These are phyloP conservation scores for Pelargonium fulgidum DNA, from an alignment of 441 rosid species.

Conservation along the genomic window DNA sequence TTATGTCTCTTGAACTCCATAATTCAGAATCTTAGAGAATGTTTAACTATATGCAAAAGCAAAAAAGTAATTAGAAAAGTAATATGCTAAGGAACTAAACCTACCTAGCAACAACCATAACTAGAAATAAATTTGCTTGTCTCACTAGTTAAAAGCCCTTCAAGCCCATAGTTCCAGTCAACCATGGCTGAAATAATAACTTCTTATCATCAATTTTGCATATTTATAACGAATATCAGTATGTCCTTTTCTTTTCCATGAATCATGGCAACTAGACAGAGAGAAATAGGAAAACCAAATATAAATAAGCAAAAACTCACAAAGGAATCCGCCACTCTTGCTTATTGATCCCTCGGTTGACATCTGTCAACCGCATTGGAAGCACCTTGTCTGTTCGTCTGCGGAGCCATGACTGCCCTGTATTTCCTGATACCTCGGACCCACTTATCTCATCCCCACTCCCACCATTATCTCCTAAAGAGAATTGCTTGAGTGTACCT, in stretches of 20 bases:
- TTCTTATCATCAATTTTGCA: neutral
- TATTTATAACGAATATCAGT: neutral
- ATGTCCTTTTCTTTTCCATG: neutral
- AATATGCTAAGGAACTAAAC: neutral
- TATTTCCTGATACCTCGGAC: constrained; percentile 36
- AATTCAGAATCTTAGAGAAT: neutral
- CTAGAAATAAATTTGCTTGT: neutral
- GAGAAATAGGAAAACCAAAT: neutral
- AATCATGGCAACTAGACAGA: neutral
- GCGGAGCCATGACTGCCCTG: constrained; percentile 55
- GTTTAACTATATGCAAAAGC: constrained; percentile 1
- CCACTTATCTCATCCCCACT: constrained; percentile 30
- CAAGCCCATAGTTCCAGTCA: neutral
- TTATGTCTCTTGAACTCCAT: neutral
- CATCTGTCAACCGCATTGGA: constrained; percentile 53
- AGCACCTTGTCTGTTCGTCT: constrained; percentile 35
- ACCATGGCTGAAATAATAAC: neutral
- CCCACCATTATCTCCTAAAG: constrained; percentile 24
- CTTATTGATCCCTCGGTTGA: constrained; percentile 49
- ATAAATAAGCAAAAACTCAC: constrained; percentile 31
- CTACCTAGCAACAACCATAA: neutral
- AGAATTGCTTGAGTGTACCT: constrained; percentile 55
- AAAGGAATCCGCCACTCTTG: constrained; percentile 58
- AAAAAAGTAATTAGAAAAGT: neutral
- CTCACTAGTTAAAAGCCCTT: neutral